A percentile compares a stretch with the other conserved stretches of the same genome.
Conservation (phyloP, 2,329 filamentous ascomycete genomes). For the Diaporthe velutina region DNA sequence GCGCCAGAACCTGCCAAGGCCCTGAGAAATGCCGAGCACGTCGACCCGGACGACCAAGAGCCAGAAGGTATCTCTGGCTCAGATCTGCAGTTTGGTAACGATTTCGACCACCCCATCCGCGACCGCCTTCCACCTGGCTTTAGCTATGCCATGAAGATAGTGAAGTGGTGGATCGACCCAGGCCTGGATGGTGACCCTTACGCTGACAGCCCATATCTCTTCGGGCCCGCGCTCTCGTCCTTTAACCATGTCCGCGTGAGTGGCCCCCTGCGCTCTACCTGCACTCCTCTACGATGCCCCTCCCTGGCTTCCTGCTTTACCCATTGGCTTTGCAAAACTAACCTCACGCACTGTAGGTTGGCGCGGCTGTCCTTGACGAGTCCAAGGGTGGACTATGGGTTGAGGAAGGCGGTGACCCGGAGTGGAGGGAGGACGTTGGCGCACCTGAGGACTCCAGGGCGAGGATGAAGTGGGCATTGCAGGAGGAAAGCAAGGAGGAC, state of each 20-base stretch:
- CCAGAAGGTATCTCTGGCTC: slow-evolving; percentile 71
- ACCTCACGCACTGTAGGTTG: slow-evolving; percentile 48
- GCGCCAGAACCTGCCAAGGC: slow-evolving; percentile 44
- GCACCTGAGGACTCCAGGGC: slow-evolving; percentile 66
- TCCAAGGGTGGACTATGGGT: slow-evolving; percentile 67
- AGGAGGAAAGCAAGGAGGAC: slow-evolving; percentile 59
- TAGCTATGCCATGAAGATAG: slow-evolving; percentile 84
- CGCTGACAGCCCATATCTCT: slow-evolving; percentile 87
- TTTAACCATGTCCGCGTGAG: slow-evolving; percentile 80
- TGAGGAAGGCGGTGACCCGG: slow-evolving; percentile 71
- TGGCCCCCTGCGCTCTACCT: too few relatives aligned
- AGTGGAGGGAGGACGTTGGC: slow-evolving; percentile 58
- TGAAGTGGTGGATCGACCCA: slow-evolving; percentile 92
- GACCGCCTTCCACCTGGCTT: slow-evolving; percentile 90
- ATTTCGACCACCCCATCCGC: slow-evolving; percentile 92
- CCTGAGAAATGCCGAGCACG: slow-evolving; percentile 37
- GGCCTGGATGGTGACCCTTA: slow-evolving; percentile 92
- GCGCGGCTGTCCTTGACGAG: slow-evolving; percentile 62
- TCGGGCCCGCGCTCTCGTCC: slow-evolving; percentile 83
- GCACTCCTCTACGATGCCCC: not conserved
- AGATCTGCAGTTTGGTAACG: slow-evolving; percentile 92
- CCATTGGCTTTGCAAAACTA: not conserved
- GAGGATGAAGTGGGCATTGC: slow-evolving; percentile 72
- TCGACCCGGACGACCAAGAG: slow-evolving; percentile 41
- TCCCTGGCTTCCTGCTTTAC: not conserved